Evolutionary conservation across 2,329 filamentous ascomycete species (phyloP).

Genomic region (Fusarium guadeloupense): DNA sequence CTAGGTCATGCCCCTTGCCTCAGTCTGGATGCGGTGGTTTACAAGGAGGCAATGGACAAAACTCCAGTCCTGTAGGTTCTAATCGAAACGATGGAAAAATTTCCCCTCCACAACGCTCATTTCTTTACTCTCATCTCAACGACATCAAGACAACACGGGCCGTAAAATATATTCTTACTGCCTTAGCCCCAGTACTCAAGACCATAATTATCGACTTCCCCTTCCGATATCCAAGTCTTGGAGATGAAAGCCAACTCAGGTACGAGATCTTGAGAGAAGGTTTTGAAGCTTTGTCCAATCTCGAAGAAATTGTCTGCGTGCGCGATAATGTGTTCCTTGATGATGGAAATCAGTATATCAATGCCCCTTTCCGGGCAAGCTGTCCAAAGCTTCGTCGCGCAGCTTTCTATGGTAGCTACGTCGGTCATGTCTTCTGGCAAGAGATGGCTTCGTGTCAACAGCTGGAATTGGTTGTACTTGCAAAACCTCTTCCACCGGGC

Average conservation of each 20-base stretch:
- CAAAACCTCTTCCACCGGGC: neutral
- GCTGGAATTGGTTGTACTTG: conserved; percentile 16
- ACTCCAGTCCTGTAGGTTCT: too few species aligned
- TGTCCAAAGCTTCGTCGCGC: conserved; percentile 39
- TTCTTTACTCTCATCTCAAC: neutral
- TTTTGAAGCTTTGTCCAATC: conserved; percentile 29
- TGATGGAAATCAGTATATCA: neutral
- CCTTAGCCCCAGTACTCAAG: conserved; percentile 21
- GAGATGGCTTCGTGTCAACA: conserved; percentile 1
- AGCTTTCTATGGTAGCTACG: conserved; percentile 15
- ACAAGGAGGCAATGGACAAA: too few species aligned
- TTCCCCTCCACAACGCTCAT: neutral
- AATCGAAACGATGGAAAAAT: too few species aligned
- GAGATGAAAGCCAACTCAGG: neutral
- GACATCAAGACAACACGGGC: neutral
- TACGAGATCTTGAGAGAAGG: conserved; percentile 17
- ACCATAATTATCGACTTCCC: conserved; percentile 37
- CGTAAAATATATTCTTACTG: conserved; percentile 6
- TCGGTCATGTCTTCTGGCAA: neutral
- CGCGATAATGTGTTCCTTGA: conserved; percentile 31
- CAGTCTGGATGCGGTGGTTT: too few species aligned
- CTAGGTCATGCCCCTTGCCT: too few species aligned
- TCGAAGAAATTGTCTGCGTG: conserved; percentile 40
- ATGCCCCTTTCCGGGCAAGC: conserved; percentile 22
- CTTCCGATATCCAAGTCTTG: conserved; percentile 9